These are phyloP conservation scores for Blastobotrys mokoenaii DNA, from an alignment of 805 yeast species.

Conservation along the genomic window DNA sequence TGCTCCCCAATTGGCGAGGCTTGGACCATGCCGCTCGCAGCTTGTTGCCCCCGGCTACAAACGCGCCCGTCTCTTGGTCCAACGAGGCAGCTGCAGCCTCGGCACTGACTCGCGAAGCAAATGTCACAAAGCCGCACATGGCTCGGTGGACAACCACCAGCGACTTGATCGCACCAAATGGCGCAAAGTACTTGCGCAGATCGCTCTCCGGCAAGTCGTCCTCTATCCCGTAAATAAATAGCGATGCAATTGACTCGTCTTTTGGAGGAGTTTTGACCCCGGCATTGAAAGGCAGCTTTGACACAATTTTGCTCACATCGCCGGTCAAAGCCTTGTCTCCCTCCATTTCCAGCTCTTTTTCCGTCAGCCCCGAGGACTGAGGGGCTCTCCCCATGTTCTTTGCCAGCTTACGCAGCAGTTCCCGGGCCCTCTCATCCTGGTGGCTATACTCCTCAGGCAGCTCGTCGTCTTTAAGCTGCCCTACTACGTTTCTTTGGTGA, in stretches of 20 bases:
- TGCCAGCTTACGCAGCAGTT: slow-evolving; percentile 45
- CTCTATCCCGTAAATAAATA: slow-evolving; percentile 70
- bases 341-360: slow-evolving; percentile 2
- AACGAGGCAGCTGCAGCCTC: slow-evolving; percentile 30
- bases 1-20: slow-evolving; percentile 19
- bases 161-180: slow-evolving; percentile 40
- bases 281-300: slow-evolving; percentile 55
- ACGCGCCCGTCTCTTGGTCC: slow-evolving; percentile 12
- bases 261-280: slow-evolving; percentile 44
- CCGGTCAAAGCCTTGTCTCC: slow-evolving; percentile 17
- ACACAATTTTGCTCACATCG: slow-evolving; percentile 45
- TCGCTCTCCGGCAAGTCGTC: slow-evolving; percentile 57
- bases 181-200: slow-evolving; percentile 42
- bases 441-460: slow-evolving; percentile 12
- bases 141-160: slow-evolving; percentile 49
- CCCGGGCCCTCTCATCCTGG: slow-evolving; percentile 37
- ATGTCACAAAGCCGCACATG: slow-evolving; percentile 57
- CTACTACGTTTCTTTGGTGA: slow-evolving; percentile 43
- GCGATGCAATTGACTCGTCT: slow-evolving; percentile 39
- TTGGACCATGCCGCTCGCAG: slow-evolving; percentile 26
- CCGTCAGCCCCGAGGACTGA: slow-evolving; percentile 6
- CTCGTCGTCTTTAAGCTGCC: slow-evolving; percentile 21
- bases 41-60: slow-evolving; percentile 24
- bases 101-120: slow-evolving; percentile 41
- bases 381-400: slow-evolving; percentile 21